Base-by-base conservation (phyloP, 768 basidiomycete species). In the Exidia glandulosa region DNA sequence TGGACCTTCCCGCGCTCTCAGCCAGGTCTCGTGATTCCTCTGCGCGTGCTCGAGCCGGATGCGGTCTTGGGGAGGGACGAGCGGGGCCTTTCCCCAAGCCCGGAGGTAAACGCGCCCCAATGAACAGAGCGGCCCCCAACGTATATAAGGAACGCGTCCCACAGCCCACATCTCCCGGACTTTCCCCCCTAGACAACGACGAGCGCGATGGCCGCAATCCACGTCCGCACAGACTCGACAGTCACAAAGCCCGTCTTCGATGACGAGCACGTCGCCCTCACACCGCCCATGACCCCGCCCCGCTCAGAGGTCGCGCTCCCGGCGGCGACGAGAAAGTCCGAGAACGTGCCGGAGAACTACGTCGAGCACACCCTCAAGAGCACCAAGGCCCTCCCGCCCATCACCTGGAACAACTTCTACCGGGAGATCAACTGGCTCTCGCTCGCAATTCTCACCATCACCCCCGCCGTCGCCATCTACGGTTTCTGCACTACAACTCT, bases 371-470 rank as follows among this genome's bases (percentile, higher is more conserved):
- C 74, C 23, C 68, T 75, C 61, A 63, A 66, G 34, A 71, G 66
- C 31, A 70, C 71, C 56, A 73, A 73, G 63, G 67, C 71, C 50
- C 69, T 74, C 6, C 74, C 74, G 5, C 74, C 74, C 2, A 65
- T 75, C 32, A 74, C 72, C 1, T 68, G 62, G 66, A 59, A 58
- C 54, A 76, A 67, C 62, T 56, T 74, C 45, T 41, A 64, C 60
- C 59, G 58, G 27, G 62, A 67, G 32, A 69, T 89, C 55, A 80
- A 81, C 62, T 90, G 89, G 88, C 87, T 92, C 76, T 91, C 88
- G 66, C 75, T 90, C 66, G 71, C 76, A 29, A 77, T 88, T 34
- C 74, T 94, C 50, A 80, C 84, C 50, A 61, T 86, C 63, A 88
- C 90, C 0, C 92, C 94, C 9, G 72, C 78, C 10, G 64, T 93